phyloP scores from a whole-genome alignment of 371 early-diverging fungal species.

The Saksenaea vasiformis region DNA sequence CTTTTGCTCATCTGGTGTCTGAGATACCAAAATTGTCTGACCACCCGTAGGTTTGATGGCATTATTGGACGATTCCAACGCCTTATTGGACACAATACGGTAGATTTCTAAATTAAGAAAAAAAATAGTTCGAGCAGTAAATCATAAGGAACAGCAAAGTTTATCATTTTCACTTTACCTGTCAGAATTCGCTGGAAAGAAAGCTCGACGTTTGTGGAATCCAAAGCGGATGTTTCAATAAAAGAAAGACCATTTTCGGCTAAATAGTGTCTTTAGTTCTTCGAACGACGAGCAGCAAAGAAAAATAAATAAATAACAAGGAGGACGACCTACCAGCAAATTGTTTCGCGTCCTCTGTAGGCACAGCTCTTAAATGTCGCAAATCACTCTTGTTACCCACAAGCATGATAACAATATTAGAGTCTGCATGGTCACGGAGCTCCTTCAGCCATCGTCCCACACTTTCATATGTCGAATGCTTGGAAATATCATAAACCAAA shows the following conservation, averaged over 20 bases:
- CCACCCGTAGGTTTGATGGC: slow-evolving; percentile 75
- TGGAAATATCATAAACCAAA: slow-evolving; percentile 98
- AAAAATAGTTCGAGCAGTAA: background rate
- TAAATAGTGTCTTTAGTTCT: slow-evolving; percentile 23
- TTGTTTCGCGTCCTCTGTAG: slow-evolving; percentile 95
- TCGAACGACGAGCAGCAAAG: background rate
- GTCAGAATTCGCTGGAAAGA: slow-evolving; percentile 93
- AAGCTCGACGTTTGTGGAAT: slow-evolving; percentile 92
- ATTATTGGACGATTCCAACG: slow-evolving; percentile 76
- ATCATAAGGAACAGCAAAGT: background rate
- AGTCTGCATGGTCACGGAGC: slow-evolving; percentile 96
- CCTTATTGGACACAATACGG: slow-evolving; percentile 92
- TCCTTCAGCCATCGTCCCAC: slow-evolving; percentile 98
- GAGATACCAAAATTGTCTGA: slow-evolving; percentile 74
- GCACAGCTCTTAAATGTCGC: slow-evolving; percentile 93
- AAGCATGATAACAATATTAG: slow-evolving; percentile 98
- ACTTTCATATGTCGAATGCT: slow-evolving; percentile 94
- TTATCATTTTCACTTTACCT: slow-evolving; percentile 53
- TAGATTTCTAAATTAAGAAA: slow-evolving; percentile 76
- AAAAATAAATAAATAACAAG: no score
- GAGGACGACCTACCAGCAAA: slow-evolving; percentile 90
- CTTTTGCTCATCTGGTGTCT: slow-evolving; percentile 68
- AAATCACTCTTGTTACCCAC: slow-evolving; percentile 99
- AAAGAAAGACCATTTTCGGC: slow-evolving; percentile 90
- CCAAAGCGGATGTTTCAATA: slow-evolving; percentile 96